These are phyloP conservation scores for Pholiota microspora DNA, from an alignment of 768 basidiomycete species.

Conservation along the genomic window DNA sequence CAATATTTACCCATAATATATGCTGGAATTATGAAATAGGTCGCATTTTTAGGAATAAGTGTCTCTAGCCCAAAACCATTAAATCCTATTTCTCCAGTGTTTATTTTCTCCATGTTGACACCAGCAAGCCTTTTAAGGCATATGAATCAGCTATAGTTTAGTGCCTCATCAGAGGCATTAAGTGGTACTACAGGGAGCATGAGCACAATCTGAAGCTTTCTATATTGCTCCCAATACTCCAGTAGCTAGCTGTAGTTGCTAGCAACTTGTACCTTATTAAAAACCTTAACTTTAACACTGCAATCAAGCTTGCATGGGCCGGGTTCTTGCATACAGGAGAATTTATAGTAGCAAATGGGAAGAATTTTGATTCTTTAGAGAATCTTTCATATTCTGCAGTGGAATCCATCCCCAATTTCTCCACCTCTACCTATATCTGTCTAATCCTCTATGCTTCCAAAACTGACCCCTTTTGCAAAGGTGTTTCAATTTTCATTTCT, in stretches of 20 bases:
- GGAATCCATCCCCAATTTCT: constrained; percentile 24
- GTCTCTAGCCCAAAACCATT: constrained; percentile 19
- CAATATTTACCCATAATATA: constrained; percentile 17
- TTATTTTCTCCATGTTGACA: constrained; percentile 29
- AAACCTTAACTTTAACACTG: constrained; percentile 14
- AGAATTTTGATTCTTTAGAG: not conserved
- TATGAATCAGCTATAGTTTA: constrained; percentile 21
- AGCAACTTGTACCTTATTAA: not conserved
- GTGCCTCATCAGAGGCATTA: constrained; percentile 30
- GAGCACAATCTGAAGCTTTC: constrained; percentile 9
- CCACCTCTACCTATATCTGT: constrained; percentile 19
- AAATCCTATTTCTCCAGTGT: constrained; percentile 22
- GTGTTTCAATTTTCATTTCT: constrained; percentile 10
- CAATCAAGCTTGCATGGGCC: constrained; percentile 19
- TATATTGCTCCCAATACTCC: constrained; percentile 22
- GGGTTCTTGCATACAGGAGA: constrained; percentile 15
- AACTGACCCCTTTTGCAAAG: constrained; percentile 32
- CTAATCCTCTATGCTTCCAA: constrained; percentile 33
- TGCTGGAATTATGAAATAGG: constrained; percentile 19
- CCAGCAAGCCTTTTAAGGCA: constrained; percentile 21
- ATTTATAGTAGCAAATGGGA: not conserved
- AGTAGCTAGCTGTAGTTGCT: constrained; percentile 3
- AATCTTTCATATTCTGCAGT: not conserved
- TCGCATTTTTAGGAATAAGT: constrained; percentile 14
- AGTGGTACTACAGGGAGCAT: constrained; percentile 24